These are phyloP conservation scores for Yamadazyma conglobata DNA, from an alignment of 1,139 yeast genomes.

Conservation along the genomic window DNA sequence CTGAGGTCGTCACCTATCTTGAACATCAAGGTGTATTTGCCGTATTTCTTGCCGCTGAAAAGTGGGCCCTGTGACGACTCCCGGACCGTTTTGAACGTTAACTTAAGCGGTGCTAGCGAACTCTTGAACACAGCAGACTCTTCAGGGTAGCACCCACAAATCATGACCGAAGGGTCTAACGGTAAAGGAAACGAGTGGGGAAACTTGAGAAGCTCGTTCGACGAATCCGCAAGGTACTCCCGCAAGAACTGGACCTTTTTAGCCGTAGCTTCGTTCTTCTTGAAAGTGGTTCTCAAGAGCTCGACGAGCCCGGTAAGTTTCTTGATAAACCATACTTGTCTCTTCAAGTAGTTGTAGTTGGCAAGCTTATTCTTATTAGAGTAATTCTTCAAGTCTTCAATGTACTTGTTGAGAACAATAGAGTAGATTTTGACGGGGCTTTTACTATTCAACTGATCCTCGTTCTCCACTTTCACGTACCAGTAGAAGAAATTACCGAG, in stretches of 20 bases:
- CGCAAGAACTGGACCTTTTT: conserved; percentile 41
- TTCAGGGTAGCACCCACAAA: conserved; percentile 75
- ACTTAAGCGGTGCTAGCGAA: conserved; percentile 81
- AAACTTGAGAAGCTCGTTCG: conserved; percentile 40
- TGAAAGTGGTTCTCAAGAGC: conserved; percentile 36
- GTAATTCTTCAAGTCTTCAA: conserved; percentile 33
- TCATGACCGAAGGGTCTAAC: conserved; percentile 61
- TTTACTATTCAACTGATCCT: conserved; percentile 49
- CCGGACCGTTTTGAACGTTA: conserved; percentile 63
- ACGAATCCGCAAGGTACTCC: conserved; percentile 38
- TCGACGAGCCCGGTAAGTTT: conserved; percentile 42
- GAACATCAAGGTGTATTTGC: conserved; percentile 80
- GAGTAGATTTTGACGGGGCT: conserved; percentile 26
- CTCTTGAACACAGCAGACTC: conserved; percentile 87
- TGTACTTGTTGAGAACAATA: conserved; percentile 36
- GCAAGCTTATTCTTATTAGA: conserved; percentile 29
- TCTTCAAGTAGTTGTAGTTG: conserved; percentile 36
- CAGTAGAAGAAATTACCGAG: conserved; percentile 86
- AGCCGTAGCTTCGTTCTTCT: conserved; percentile 43
- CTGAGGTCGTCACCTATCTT: conserved; percentile 94
- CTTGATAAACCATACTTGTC: conserved; percentile 46
- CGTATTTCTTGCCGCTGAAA: conserved; percentile 39
- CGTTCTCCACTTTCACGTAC: conserved; percentile 86
- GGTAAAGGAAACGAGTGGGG: conserved; percentile 65
- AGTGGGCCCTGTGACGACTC: conserved; percentile 23